Evolutionary conservation across 2,329 filamentous ascomycete species (phyloP), one percentile per base, ranked within the genome.

Genomic region (Ophiostoma sp.): DNA sequence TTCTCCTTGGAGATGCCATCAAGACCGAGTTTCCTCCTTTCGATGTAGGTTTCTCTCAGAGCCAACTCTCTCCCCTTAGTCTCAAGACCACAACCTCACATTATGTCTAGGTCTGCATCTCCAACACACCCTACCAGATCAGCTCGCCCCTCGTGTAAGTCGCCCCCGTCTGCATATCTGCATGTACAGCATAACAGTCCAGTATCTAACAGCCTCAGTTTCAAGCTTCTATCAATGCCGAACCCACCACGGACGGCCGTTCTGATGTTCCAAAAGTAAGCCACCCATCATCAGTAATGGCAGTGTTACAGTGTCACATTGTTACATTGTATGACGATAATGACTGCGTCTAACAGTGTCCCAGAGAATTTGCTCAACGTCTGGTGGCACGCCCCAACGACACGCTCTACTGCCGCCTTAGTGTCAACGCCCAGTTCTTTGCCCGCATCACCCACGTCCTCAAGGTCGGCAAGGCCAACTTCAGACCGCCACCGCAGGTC

Each of bases 371-470:
- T 76, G 94, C 94, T 23, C 89, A 96, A 79, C 88, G 94, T 54
- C 83, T 98, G 48, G 94, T 96, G 70, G 95, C 95, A 17, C 89
- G 90, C 64, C 92, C 94, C 0, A 92, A 92, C 10, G 94, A 97
- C 77, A 87, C 93, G 69, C 87, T 98, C 10, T 98, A 97, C 83
- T 93, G 89, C 74, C 87, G 95, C n/a, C 84, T 98, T 35, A 91
- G 88, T 1, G 94, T 97, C 71, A 98, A 98, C 76, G 92, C 91
- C 23, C 94, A 98, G 78, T 96, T 98, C 85, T 97, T 83, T 79
- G 91, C 84, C 72, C 84, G 83, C 72, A 83, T 85, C 76, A 83
- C 82, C n/a, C 83, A 85, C 79, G 88, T 96, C 75, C 92, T 96
- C 89, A 97, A 97, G 81, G 94, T 98, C 65, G 93, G 94, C 74